Conservation (phyloP, 495 filamentous ascomycete species). For the Aspergillus sclerotioniger region DNA sequence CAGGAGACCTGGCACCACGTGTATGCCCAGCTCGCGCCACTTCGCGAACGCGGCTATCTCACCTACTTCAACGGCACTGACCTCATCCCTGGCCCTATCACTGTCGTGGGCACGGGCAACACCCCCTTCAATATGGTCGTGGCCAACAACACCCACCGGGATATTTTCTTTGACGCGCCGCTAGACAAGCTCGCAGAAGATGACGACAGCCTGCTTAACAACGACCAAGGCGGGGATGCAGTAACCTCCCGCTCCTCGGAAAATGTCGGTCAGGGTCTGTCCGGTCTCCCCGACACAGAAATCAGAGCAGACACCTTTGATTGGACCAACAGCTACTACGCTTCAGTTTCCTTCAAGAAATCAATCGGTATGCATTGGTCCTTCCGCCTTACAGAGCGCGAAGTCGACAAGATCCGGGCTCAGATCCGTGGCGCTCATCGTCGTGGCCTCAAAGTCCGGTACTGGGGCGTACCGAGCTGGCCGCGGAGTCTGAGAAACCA, state of each 20-base stretch:
- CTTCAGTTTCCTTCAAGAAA: slow-evolving; percentile 43
- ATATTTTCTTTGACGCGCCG: slow-evolving; percentile 66
- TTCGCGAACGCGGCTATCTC: slow-evolving; percentile 64
- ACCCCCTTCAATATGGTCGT: slow-evolving; percentile 65
- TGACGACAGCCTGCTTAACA: slow-evolving; percentile 21
- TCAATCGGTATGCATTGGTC: slow-evolving; percentile 42
- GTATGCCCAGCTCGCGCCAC: slow-evolving; percentile 58
- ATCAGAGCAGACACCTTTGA: slow-evolving; percentile 43
- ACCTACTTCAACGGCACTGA: slow-evolving; percentile 54
- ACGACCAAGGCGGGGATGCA: slow-evolving; percentile 10
- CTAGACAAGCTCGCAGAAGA: slow-evolving; percentile 39
- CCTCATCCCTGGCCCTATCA: slow-evolving; percentile 56
- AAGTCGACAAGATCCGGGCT: slow-evolving; percentile 58
- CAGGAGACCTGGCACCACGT: slow-evolving; percentile 52
- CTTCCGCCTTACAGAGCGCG: slow-evolving; percentile 42
- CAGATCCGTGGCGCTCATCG: slow-evolving; percentile 69
- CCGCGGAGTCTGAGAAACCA: slow-evolving; percentile 69
- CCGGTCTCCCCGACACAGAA: slow-evolving; percentile 30
- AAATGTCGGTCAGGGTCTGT: slow-evolving; percentile 37
- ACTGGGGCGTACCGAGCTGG: slow-evolving; percentile 80
- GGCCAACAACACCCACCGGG: slow-evolving; percentile 45
- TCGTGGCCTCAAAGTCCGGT: slow-evolving; percentile 69
- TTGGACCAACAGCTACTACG: slow-evolving; percentile 47
- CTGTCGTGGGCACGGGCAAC: slow-evolving; percentile 77
- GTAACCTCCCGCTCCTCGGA: slow-evolving; percentile 3